Evolutionary conservation across 1,284 basidiomycete species (phyloP), one percentile per base, ranked within the genome.

Genomic region (Hemileia vastatrix): DNA sequence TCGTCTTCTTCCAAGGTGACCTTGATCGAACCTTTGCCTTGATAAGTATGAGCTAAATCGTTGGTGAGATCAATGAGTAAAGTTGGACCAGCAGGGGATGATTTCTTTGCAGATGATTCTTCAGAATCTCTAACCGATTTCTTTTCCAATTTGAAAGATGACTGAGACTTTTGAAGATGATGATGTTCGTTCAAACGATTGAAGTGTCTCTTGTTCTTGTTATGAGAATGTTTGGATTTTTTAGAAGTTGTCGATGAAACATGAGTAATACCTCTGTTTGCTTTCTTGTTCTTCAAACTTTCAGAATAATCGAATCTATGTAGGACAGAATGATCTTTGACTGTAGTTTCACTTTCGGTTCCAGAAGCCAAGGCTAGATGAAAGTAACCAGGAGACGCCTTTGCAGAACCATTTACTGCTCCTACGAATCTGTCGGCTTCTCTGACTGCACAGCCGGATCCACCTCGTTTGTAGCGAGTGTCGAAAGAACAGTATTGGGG

Each of bases 401-500:
- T n/a, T 4, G 1, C n/a, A 24, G 23, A 50, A n/a, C 4, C 23
- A n/a, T 24, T 24, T n/a, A 50, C 31, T 24, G 11, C n/a, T n/a
- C 23, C 23, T 9, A 24, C 23, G n/a, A 18, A n/a, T 50, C 48
- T 24, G 48, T 50, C 48, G n/a, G 48, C 23, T 50, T 50, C 48
- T n/a, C 23, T 24, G n/a, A n/a, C n/a, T 24, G 48, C 11, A 50
- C 31, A 24, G n/a, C 48, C 23, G n/a, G 23, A 32, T 11, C 31
- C 5, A 13, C 23, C 48, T 11, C 11, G 13, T 9, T 13, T n/a
- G 49, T 66, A 58, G 18, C 49, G 27, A 15, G 51, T 57, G 23
- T 54, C 43, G 36, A 66, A 52, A 52, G 64, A 64, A 36, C 67
- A 67, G 65, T 64, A 64, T 47, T 66, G 64, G 1, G 67, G 67